Percentiles rank a stretch among this genome's conserved stretches.
These are phyloP conservation scores for Casuarina equisetifolia DNA, from an alignment of 306 rosid species.

Conservation along the genomic window DNA sequence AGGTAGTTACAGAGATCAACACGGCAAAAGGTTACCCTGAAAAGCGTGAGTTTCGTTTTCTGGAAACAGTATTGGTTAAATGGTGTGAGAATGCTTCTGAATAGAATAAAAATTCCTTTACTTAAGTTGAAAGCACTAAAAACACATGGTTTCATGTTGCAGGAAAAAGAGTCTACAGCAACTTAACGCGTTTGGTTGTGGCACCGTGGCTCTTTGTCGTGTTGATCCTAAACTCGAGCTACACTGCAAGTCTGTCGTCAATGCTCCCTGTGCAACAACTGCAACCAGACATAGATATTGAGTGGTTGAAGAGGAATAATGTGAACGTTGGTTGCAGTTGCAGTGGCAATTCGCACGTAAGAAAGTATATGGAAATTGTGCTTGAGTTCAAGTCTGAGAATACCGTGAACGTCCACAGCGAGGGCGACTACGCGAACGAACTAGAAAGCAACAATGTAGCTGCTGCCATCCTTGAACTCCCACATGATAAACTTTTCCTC, in stretches of 20 bases:
- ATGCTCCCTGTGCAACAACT: slow-evolving; percentile 49
- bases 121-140: background rate
- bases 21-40: too few relatives aligned
- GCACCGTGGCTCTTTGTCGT: slow-evolving; percentile 54
- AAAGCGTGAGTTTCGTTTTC: too few relatives aligned
- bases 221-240: slow-evolving; percentile 59
- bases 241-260: slow-evolving; percentile 66
- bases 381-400: background rate
- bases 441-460: slow-evolving; percentile 37
- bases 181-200: slow-evolving; percentile 46
- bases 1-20: too few relatives aligned
- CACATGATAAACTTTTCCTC: slow-evolving; percentile 54
- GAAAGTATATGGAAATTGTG: slow-evolving; percentile 27
- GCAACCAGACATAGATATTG: slow-evolving; percentile 30
- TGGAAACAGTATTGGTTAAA: too few relatives aligned
- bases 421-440: slow-evolving; percentile 15
- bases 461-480: slow-evolving; percentile 75
- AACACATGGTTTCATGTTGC: slow-evolving; percentile 14
- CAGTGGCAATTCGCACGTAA: slow-evolving; percentile 32
- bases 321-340: slow-evolving; percentile 24
- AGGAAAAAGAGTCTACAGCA: slow-evolving; percentile 50
- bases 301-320: slow-evolving; percentile 40
- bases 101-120: background rate
- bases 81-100: too few relatives aligned
- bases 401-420: slow-evolving; percentile 21